phyloP scores from a whole-genome alignment of 2,329 filamentous ascomycete genomes.

The Salinomyces thailandicus region DNA sequence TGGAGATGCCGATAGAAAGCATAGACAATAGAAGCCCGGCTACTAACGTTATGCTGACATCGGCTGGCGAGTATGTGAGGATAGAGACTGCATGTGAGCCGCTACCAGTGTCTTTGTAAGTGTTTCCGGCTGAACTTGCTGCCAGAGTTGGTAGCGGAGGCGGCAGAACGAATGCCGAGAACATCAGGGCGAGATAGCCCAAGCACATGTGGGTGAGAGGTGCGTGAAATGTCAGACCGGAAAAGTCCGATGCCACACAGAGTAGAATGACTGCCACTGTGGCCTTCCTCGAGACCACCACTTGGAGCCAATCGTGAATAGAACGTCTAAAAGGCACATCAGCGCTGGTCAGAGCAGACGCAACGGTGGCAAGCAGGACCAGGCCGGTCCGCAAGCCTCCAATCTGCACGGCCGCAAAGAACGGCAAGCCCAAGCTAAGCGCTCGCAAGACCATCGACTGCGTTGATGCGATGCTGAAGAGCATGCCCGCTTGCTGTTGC shows the following conservation, averaged over 20 bases:
- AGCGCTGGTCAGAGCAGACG: conserved; percentile 33
- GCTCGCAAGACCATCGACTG: conserved; percentile 14
- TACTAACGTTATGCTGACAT: conserved; percentile 33
- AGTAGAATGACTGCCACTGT: conserved; percentile 29
- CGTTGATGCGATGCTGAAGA: conserved; percentile 9
- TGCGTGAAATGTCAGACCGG: conserved; percentile 21
- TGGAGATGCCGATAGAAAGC: conserved; percentile 28
- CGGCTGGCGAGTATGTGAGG: conserved; percentile 29
- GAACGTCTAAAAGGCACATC: conserved; percentile 10
- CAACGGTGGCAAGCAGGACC: conserved; percentile 37
- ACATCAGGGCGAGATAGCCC: conserved; percentile 38
- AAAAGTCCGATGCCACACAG: conserved; percentile 25
- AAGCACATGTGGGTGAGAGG: conserved; percentile 25
- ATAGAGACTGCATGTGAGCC: conserved; percentile 14
- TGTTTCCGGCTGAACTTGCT: neutral
- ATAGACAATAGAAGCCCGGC: conserved; percentile 30
- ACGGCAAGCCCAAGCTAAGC: conserved; percentile 34
- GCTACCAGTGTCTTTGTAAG: neutral
- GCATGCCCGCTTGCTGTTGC: conserved; percentile 1
- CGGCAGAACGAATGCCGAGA: conserved; percentile 39
- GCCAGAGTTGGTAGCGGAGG: conserved; percentile 33
- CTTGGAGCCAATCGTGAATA: conserved; percentile 22
- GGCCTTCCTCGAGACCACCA: conserved; percentile 26
- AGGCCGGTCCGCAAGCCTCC: conserved; percentile 45
- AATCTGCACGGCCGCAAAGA: conserved; percentile 46